Base-by-base conservation (phyloP, 345 rosid genomes). In the Gossypium thurberi region DNA sequence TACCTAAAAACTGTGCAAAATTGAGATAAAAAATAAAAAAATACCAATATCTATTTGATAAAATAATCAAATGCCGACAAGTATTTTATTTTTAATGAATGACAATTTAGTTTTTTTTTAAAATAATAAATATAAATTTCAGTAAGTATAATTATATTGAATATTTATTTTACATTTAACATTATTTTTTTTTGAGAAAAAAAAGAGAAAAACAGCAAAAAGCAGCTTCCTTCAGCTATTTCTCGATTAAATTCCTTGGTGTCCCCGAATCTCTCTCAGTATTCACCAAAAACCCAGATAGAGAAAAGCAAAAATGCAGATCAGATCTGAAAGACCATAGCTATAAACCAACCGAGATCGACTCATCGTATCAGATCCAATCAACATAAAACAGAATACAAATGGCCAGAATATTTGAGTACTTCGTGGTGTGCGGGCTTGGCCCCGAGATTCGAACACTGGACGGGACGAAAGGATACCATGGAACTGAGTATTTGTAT, bases 361-460 rank as follows among this genome's bases (percentile, higher is more conserved):
- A 57, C 56, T 25, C 74, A 15, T 18, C 15, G 53, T 6, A 37
- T 63, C 58, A 11, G 60, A 73, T 73, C 61, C 37, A 14, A 20
- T 37, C 33, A 12, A 1, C 17, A 51, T 13, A 50, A 5, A 17
- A 17, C 42, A 25, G 23, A 21, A 21, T 33, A 33, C 7, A 66
- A 71, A 91, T 90, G 94, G 81, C 86, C 62, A 83, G 86, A 82
- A 78, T 91, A 81, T 93, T 96, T 81, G 99, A 96, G 85, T 91
- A 92, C 79, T 96, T 96, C 79, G 95, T 96, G 43, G 96, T 90
- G 15, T 91, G 99, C 47, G 97, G 99, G 55, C 77, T 91, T 2
- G 99, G 99, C 4, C 97, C 97, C 13, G 99, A 93, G 88, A 87
- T 93, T 77, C 91, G 99, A 60, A 91, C 97, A 57, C 52, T 93